phyloP scores from a whole-genome alignment of 2,329 filamentous ascomycete genomes.

The Colletotrichum trifolii region DNA sequence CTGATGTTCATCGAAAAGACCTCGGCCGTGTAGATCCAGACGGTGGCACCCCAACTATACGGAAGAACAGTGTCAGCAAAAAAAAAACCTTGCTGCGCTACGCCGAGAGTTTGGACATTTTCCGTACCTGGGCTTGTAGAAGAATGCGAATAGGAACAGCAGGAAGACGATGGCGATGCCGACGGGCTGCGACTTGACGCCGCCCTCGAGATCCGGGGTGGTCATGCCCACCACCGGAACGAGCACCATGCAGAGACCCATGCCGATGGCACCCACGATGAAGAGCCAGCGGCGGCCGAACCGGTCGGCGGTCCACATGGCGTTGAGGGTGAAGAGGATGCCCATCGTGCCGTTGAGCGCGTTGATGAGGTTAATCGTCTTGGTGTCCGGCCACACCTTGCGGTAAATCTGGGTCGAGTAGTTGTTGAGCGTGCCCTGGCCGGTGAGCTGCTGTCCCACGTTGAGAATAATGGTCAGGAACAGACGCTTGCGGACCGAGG shows the following conservation, averaged over 20 bases:
- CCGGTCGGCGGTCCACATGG: conserved; percentile 74
- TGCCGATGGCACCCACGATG: conserved; percentile 71
- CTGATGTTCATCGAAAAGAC: conserved; percentile 78
- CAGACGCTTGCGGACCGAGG: conserved; percentile 74
- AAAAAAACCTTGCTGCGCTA: not conserved
- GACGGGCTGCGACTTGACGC: conserved; percentile 66
- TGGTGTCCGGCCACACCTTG: conserved; percentile 69
- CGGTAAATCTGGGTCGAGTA: conserved; percentile 73
- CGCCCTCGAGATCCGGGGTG: conserved; percentile 62
- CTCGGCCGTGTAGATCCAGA: conserved; percentile 78
- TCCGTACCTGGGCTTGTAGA: conserved; percentile 78
- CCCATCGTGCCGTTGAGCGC: conserved; percentile 74
- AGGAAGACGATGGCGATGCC: conserved; percentile 75
- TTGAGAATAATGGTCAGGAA: conserved; percentile 74
- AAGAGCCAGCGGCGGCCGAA: conserved; percentile 74
- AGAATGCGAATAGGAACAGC: conserved; percentile 73
- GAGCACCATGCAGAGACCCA: conserved; percentile 73
- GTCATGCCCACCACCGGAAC: conserved; percentile 51
- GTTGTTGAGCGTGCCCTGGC: conserved; percentile 42
- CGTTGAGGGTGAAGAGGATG: conserved; percentile 75
- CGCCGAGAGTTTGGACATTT: not conserved
- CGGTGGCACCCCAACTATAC: conserved; percentile 57
- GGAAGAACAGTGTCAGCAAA: not conserved
- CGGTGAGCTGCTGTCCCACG: conserved; percentile 70
- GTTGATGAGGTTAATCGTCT: conserved; percentile 74